Conservation (phyloP, 2,329 filamentous ascomycete genomes). For the Neoscytalidium dimidiatum region DNA sequence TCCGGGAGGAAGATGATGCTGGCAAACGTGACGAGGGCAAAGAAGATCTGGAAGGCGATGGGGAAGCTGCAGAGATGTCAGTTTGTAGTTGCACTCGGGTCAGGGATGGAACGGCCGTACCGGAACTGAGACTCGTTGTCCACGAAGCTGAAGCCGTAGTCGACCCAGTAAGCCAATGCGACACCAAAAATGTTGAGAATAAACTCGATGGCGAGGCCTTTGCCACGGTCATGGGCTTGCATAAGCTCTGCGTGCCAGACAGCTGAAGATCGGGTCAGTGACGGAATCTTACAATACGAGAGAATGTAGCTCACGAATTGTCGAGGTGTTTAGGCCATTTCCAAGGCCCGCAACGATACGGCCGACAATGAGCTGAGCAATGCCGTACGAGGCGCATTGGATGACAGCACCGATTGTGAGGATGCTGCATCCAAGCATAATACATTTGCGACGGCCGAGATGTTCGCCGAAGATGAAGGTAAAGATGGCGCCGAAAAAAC, state of each 20-base stretch:
- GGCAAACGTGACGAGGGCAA: conserved; percentile 40
- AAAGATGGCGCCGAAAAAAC: conserved; percentile 50
- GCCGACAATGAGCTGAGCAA: conserved; percentile 53
- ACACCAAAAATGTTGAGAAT: conserved; percentile 42
- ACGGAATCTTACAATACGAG: not conserved
- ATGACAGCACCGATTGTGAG: conserved; percentile 54
- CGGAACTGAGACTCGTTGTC: conserved; percentile 36
- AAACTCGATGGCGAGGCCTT: conserved; percentile 49
- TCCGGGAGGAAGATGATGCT: conserved; percentile 56
- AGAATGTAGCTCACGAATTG: conserved; percentile 38
- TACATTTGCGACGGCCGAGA: conserved; percentile 50
- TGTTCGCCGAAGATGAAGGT: conserved; percentile 51
- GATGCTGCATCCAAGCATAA: conserved; percentile 51
- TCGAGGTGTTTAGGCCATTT: conserved; percentile 46
- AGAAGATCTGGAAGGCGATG: conserved; percentile 48
- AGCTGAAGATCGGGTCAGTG: conserved; percentile 36
- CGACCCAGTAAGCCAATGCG: conserved; percentile 44
- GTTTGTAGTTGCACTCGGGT: conserved; percentile 40
- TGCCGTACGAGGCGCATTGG: conserved; percentile 47
- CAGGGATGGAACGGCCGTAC: not conserved
- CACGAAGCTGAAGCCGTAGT: conserved; percentile 42
- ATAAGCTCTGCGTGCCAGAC: conserved; percentile 56
- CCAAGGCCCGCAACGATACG: conserved; percentile 48
- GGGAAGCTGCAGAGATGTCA: conserved; percentile 42
- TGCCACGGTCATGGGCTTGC: conserved; percentile 43